Conservation (phyloP, 176 grass and related monocot genomes). For the Bothriochloa decipiens region DNA sequence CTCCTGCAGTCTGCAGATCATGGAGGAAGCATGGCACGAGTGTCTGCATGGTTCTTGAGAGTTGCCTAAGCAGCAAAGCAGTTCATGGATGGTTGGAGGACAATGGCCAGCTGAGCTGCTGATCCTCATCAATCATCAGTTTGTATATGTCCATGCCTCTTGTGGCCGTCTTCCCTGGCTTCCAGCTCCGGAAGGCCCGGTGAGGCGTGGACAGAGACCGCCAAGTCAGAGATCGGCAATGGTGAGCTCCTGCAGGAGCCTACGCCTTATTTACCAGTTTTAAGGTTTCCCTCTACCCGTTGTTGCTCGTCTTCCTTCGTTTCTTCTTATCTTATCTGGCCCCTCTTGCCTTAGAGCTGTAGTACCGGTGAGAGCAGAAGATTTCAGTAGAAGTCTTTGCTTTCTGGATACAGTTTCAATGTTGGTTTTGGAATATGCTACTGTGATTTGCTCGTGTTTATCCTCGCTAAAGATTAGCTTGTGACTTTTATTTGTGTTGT, state of each 20-base stretch:
- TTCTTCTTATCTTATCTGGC: background rate
- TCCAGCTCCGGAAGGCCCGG: conserved; percentile 27
- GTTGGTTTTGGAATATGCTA: conserved; percentile 9
- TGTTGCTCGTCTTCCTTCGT: background rate
- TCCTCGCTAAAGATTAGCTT: background rate
- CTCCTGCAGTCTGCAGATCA: conserved; percentile 21
- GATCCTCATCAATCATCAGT: conserved; percentile 37
- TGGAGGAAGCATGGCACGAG: conserved; percentile 42
- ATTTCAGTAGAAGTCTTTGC: conserved; percentile 16
- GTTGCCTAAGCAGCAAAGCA: background rate
- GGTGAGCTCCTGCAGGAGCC: conserved; percentile 43
- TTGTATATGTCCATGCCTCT: conserved; percentile 42
- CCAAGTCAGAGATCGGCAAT: conserved; percentile 51
- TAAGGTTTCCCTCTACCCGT: background rate
- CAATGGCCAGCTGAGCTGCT: conserved; percentile 21
- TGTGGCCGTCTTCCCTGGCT: conserved; percentile 27
- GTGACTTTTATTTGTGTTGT: background rate
- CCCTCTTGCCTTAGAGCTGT: background rate
- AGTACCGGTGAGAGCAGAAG: conserved; percentile 11
- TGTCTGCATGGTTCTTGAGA: conserved; percentile 43
- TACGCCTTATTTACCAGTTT: conserved; percentile 31
- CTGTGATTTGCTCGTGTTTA: conserved; percentile 5
- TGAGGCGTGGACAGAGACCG: conserved; percentile 40
- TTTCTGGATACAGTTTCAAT: conserved; percentile 9
- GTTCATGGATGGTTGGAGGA: conserved; percentile 32